Conservation (phyloP, 139 green algal species). For the Raphidocelis subcapitata region DNA sequence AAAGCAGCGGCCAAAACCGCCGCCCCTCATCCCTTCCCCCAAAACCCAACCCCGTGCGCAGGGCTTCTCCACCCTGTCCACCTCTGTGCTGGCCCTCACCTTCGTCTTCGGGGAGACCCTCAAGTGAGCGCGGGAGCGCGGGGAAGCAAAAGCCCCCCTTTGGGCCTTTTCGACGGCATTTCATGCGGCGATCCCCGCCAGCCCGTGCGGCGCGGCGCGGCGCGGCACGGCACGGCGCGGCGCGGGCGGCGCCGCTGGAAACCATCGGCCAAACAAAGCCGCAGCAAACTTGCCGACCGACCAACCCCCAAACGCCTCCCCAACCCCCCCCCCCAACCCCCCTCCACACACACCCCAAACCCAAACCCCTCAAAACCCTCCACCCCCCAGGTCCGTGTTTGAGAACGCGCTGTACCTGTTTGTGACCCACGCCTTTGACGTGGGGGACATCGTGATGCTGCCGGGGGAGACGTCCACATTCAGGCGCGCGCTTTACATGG, state of each 20-base stretch:
- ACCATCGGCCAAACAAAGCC: too few species aligned
- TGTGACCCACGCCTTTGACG: conserved; percentile 24
- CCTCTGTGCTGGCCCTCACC: conserved; percentile 46
- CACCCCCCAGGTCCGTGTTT: conserved; percentile 8
- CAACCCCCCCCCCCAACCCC: neutral
- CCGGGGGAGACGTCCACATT: too few species aligned
- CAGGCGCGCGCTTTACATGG: too few species aligned
- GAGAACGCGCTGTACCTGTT: conserved; percentile 39
- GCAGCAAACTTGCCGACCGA: neutral
- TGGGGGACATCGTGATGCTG: too few species aligned
- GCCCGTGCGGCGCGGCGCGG: neutral
- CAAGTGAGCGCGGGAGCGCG: conserved; percentile 22
- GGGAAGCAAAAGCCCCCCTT: neutral
- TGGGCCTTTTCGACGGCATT: neutral
- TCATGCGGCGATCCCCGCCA: neutral
- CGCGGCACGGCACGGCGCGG: neutral
- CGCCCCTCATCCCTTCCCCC: neutral
- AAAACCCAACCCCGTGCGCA: neutral
- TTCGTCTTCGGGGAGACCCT: conserved; percentile 49
- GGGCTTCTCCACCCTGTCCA: conserved; percentile 46
- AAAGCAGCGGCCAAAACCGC: neutral
- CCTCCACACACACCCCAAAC: neutral
- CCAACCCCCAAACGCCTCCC: neutral
- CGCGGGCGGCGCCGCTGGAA: neutral
- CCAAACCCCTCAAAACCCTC: too few species aligned